Evolutionary conservation across 805 yeast genomes (phyloP), one percentile per base, ranked within the genome.

Genomic region (Myxozyma mucilagina): DNA sequence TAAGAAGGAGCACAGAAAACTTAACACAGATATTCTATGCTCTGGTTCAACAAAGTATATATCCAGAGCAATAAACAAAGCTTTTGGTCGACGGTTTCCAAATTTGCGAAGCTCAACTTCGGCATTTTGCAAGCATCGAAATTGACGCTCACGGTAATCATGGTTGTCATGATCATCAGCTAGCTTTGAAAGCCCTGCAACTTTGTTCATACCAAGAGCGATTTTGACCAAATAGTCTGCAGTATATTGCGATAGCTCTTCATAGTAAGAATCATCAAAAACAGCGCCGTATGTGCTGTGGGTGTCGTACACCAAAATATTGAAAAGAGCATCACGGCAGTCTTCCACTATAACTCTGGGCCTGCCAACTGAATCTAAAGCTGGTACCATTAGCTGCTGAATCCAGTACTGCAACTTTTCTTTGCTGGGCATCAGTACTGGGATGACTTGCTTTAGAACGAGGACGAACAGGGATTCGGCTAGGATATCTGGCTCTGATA

Each of bases 291-390:
- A 68, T n/a, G 64, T 49, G 41, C 67, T 67, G 53, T 51, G 51
- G 14, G 38, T 58, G 32, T 68, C 67, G 29, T 68, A 67, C 9
- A 67, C 59, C 59, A 74, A 61, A 11, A 76, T 67, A 13, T 68
- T 61, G 36, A 63, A 47, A 24, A 77, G 47, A 43, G 77, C 73
- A 9, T 70, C 67, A 13, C 73, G 65, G n/a, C 77, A 58, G 7
- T 71, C 68, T 24, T 64, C 61, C 1, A 75, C 79, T 1, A 81
- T 74, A 7, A 54, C 44, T 68, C 68, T n/a, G 55, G 73, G 75
- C 1, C 88, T 29, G 16, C 63, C 86, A 0, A 87, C 85, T 39
- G 87, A 82, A 66, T 85, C 86, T 3, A 84, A 73, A 0, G 87
- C 84, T 0, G 83, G 81, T 11, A 74, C 74, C 11, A 79, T 67